phyloP scores from a whole-genome alignment of 2,329 filamentous ascomycete genomes.

The Alternaria ethzedia region DNA sequence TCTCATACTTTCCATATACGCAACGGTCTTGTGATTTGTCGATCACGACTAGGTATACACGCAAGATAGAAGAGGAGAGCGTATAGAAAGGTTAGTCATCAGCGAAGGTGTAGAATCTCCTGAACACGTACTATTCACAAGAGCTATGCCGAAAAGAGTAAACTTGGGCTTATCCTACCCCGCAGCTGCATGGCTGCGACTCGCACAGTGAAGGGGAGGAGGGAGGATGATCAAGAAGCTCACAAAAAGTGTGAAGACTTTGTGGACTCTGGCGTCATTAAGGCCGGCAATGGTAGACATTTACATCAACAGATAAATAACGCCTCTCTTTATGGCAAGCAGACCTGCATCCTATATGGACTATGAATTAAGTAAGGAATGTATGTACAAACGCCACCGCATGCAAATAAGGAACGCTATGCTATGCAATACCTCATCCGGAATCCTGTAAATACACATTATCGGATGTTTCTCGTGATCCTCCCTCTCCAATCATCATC shows the following conservation, averaged over 20 bases:
- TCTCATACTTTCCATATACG: not conserved
- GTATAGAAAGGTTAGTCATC: not conserved
- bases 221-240: not conserved
- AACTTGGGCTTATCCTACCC: not conserved
- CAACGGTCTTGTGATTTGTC: not conserved
- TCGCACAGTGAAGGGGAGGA: not conserved
- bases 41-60: not conserved
- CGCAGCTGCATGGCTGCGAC: not conserved
- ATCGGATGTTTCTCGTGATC: not conserved
- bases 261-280: not conserved
- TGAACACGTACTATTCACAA: not conserved
- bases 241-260: not conserved
- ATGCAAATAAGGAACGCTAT: slow-evolving; percentile 8
- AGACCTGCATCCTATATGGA: not conserved
- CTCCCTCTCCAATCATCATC: not conserved
- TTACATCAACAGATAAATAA: not conserved
- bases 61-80: not conserved
- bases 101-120: not conserved
- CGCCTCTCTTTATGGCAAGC: not conserved
- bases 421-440: slow-evolving; percentile 4
- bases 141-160: too few species aligned
- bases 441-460: slow-evolving; percentile 10
- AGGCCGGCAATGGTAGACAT: not conserved
- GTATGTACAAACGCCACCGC: slow-evolving; percentile 9
- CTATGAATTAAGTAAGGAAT: slow-evolving; percentile 16